These are phyloP conservation scores for Colletotrichum endophyticum DNA, from an alignment of 2,329 filamentous ascomycete species.

Conservation along the genomic window DNA sequence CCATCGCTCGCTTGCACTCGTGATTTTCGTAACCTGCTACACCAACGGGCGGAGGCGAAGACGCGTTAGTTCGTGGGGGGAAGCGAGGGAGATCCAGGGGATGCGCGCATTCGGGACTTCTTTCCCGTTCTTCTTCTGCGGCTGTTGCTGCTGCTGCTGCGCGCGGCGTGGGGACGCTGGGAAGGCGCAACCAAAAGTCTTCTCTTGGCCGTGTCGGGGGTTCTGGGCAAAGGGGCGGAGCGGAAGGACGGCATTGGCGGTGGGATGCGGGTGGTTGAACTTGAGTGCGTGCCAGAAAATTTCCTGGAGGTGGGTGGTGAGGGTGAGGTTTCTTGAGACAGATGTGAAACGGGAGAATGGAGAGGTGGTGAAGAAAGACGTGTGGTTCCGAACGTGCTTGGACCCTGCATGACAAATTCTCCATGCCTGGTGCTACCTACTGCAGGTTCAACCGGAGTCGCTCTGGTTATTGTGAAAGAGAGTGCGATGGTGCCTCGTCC, in stretches of 20 bases:
- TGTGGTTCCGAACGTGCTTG: background rate
- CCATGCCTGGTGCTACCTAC: background rate
- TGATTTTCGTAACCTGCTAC: background rate
- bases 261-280: background rate
- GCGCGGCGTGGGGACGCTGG: background rate
- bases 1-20: background rate
- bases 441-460: background rate
- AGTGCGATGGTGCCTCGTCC: background rate
- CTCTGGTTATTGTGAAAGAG: background rate
- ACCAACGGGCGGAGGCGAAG: background rate
- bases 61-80: background rate
- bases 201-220: background rate
- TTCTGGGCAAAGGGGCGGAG: background rate
- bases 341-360: constrained; percentile 15
- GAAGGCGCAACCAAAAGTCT: background rate
- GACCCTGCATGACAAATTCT: constrained; percentile 21
- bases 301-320: background rate
- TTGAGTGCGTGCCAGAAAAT: background rate
- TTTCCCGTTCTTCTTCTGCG: background rate
- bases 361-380: background rate
- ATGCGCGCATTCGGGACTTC: background rate
- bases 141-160: background rate
- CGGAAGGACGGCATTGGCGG: background rate
- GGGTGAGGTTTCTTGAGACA: constrained; percentile 12
- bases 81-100: background rate